Conservation (phyloP, 164 flowering plant species). For the Liquidambar formosana region DNA sequence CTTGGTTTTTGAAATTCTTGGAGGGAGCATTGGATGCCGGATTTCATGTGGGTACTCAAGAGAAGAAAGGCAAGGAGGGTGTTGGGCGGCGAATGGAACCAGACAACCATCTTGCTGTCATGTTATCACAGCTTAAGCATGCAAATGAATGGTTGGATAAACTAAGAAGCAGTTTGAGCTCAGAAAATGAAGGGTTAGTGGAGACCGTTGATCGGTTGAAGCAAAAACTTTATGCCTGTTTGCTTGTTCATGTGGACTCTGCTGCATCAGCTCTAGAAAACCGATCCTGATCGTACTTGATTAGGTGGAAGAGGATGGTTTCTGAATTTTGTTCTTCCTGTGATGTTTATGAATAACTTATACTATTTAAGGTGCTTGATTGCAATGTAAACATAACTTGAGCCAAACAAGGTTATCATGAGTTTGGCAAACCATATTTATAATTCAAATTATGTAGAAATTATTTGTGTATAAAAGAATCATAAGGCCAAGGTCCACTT, state of each 20-base stretch:
- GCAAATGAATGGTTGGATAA: conserved; percentile 82
- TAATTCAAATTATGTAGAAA: not conserved
- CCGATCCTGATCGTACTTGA: conserved; percentile 44
- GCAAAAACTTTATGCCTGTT: conserved; percentile 68
- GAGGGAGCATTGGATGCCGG: conserved; percentile 64
- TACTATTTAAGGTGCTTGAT: not conserved
- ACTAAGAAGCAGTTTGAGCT: conserved; percentile 23
- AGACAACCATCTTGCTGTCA: conserved; percentile 59
- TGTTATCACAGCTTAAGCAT: conserved; percentile 77
- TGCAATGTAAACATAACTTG: not conserved
- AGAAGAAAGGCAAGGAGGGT: conserved; percentile 46
- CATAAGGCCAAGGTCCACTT: not conserved
- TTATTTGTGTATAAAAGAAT: not conserved
- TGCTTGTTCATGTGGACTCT: conserved; percentile 76
- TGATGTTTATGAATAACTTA: conserved; percentile 12
- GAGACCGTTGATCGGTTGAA: conserved; percentile 63
- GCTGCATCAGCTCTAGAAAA: conserved; percentile 77
- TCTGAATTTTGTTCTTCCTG: not conserved
- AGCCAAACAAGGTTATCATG: conserved; percentile 9
- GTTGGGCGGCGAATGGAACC: conserved; percentile 31
- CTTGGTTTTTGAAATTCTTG: conserved; percentile 78
- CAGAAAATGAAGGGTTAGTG: conserved; percentile 33
- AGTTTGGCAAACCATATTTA: conserved; percentile 7
- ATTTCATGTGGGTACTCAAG: conserved; percentile 29
- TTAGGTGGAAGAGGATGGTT: not conserved